Base-by-base conservation (phyloP, 108 stramenopile genomes). In the Pelagomonas calceolata region DNA sequence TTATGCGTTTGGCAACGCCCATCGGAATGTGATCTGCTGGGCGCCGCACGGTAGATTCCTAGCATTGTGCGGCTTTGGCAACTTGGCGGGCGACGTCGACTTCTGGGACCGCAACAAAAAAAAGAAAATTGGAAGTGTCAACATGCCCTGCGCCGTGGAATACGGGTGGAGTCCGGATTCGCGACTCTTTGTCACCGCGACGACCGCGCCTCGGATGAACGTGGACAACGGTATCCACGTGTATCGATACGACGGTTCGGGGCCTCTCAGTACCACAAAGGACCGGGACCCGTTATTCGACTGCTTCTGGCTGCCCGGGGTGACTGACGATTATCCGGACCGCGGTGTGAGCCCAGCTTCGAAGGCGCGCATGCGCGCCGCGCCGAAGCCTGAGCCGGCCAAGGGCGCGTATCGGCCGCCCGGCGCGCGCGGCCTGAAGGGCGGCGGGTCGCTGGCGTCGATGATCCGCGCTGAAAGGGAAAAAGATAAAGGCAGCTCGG, bases 171-270 rank as follows among this genome's bases (percentile, higher is more conserved):
- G 85, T 30, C 96, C 98, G 29, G 90, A 92, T 75, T 87, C 89
- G 36, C 82, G 98, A 21, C 86, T 86, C 35, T 94, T 97, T 68
- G 36, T 91, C 65, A 90, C 90, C 32, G 86, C 87, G 29, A 97
- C 98, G 16, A 91, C 92, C 5, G 90, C 90, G 46, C 98, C 98
- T 10, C 87, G 95, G 14, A 97, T 97, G 96, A 97, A 97, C 84
- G 98, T 99, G 21, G 96, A 96, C 75, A 97, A 97, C 83, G 92
- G 92, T 39, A 84, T 93, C 5, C 79, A 87, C 68, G 36, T 96
- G 0, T 91, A 88, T 79, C 82, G 84, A 32, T 95, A 92, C 80
- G 89, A 91, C 72, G 94, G 94, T 65, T 75, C 86, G 79, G 66
- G 89, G 65, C 70, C 72, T 26, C 17, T 65, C 65, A 29, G 14